Evolutionary conservation across 192 early-diverging fungal genomes (phyloP), one percentile per base, ranked within the genome.

Genomic region (Geranomyces variabilis): DNA sequence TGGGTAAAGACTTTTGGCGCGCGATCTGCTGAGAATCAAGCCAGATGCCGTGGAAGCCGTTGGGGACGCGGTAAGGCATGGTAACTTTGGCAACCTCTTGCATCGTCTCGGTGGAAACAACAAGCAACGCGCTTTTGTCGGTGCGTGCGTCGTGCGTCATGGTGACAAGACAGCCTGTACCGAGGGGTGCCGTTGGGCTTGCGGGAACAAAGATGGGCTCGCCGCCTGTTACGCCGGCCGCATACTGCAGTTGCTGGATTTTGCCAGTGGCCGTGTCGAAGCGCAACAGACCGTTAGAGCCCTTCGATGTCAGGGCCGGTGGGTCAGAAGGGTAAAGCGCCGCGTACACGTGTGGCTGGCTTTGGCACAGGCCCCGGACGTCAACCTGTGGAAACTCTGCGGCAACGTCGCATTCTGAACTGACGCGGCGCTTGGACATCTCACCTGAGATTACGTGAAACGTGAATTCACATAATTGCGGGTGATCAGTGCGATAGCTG

Each of bases 21-120:
- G 19, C 51, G 19, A 53, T 53, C 51, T 53, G 51, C 51, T 53
- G n/a, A n/a, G 19, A 15, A 17, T 15, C 17, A n/a, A 53, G 24
- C 51, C 51, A 53, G 51, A 53, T 53, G n/a, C 51, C 51, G 24
- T 53, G 51, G 51, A 53, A 53, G n/a, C 51, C 51, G 17, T 53
- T 53, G 51, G 51, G 51, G 7, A 53, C 51, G 7, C 51, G 51
- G 51, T 17, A 53, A n/a, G 51, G 51, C 51, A 53, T 53, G 24
- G 51, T 53, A 17, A 53, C 51, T 53, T 4, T 26, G 24, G 51
- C 51, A n/a, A 53, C 19, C 51, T 53, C n/a, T n/a, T n/a, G 19
- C 51, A 53, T 53, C 7, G 3, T 26, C 51, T 53, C 51, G n/a
- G 51, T 53, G n/a, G 51, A 53, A n/a, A 53, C 51, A 7, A 53